A percentile compares a stretch with the other conserved stretches of the same genome.
phyloP scores from a whole-genome alignment of 345 rosid genomes.

The Arabidopsis suecica region DNA sequence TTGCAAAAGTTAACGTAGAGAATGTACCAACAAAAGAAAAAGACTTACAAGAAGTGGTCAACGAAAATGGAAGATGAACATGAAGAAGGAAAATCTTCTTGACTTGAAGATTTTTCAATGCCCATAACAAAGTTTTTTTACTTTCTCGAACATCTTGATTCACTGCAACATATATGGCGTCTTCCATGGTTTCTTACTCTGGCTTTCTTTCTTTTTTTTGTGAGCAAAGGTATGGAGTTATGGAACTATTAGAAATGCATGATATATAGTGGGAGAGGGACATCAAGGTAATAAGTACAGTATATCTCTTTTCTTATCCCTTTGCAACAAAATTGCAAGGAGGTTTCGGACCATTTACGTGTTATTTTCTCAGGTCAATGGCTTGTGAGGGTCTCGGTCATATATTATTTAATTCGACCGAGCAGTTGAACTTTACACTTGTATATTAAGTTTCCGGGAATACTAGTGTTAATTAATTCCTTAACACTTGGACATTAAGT shows the following conservation, averaged over 20 bases:
- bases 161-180: constrained; percentile 64
- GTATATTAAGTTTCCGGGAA: constrained; percentile 25
- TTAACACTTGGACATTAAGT: constrained; percentile 6
- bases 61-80: constrained; percentile 50
- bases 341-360: constrained; percentile 34
- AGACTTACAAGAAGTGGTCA: constrained; percentile 40
- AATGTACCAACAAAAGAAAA: neutral
- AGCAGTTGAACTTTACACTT: constrained; percentile 27
- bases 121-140: constrained; percentile 57
- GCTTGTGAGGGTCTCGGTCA: neutral
- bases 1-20: neutral
- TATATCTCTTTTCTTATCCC: neutral
- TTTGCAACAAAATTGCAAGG: constrained; percentile 20
- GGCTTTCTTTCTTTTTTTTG: neutral
- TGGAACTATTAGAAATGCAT: neutral
- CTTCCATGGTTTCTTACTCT: constrained; percentile 38
- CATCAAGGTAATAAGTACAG: neutral
- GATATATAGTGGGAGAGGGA: neutral
- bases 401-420: constrained; percentile 19
- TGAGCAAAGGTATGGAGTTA: neutral
- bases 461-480: neutral
- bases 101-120: constrained; percentile 46
- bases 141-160: constrained; percentile 53
- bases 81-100: constrained; percentile 51
- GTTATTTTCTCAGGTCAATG: constrained; percentile 18